Percentiles rank a stretch among this genome's conserved stretches.
Evolutionary conservation across 352 stramenopile genomes (phyloP).

Genomic region (Phytophthora tubulina): DNA sequence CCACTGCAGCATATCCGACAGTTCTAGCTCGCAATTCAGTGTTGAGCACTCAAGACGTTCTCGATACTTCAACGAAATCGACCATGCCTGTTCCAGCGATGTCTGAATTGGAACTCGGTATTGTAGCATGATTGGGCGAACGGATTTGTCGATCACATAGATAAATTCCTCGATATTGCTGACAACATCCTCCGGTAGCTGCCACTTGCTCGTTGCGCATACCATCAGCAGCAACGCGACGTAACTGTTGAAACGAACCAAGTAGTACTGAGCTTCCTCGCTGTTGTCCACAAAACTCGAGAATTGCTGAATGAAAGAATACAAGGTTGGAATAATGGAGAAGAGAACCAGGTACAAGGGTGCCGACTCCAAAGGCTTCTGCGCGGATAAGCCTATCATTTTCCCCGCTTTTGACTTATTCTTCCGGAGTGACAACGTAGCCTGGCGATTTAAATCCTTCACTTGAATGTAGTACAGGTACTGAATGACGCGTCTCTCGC

Average conservation of each 20-base stretch:
- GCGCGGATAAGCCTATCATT: conserved; percentile 32
- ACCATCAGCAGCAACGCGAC: conserved; percentile 50
- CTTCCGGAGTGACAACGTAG: conserved; percentile 58
- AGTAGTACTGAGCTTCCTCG: conserved; percentile 36
- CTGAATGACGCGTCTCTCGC: conserved; percentile 42
- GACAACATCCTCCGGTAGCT: conserved; percentile 35
- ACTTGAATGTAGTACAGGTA: conserved; percentile 53
- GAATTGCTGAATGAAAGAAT: conserved; percentile 70
- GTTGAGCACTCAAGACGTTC: conserved; percentile 41
- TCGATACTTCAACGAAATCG: conserved; percentile 30
- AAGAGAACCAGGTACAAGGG: conserved; percentile 54
- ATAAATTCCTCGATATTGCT: conserved; percentile 55
- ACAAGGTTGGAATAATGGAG: conserved; percentile 51
- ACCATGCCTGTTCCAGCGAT: conserved; percentile 42
- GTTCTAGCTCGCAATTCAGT: conserved; percentile 33
- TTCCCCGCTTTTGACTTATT: conserved; percentile 49
- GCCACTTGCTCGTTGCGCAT: conserved; percentile 47
- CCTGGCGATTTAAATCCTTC: conserved; percentile 57
- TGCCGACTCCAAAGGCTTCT: conserved; percentile 46
- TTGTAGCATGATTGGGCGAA: conserved; percentile 37
- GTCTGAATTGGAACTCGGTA: conserved; percentile 17
- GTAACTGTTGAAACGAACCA: conserved; percentile 41
- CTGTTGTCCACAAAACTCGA: conserved; percentile 50
- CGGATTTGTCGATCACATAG: conserved; percentile 58
- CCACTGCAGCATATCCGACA: conserved; percentile 38